These are phyloP conservation scores for Aspergillus amoenus DNA, from an alignment of 2,329 filamentous ascomycete genomes.

Conservation along the genomic window DNA sequence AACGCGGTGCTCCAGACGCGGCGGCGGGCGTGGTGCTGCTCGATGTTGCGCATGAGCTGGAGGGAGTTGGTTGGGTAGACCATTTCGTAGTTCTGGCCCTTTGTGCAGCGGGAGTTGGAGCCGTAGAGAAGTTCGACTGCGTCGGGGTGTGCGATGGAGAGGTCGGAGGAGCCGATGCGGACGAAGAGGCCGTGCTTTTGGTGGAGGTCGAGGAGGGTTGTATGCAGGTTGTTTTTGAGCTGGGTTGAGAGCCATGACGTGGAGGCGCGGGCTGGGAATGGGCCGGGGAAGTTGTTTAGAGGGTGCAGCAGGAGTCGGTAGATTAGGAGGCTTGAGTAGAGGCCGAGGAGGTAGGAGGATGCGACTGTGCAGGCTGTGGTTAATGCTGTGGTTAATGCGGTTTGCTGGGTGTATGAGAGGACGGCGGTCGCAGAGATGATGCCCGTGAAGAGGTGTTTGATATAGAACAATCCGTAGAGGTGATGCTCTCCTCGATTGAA, in stretches of 20 bases:
- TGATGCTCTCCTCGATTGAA: slow-evolving; percentile 6
- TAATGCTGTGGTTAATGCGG: not conserved
- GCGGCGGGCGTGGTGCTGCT: slow-evolving; percentile 40
- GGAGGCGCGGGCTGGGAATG: slow-evolving; percentile 32
- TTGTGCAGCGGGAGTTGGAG: slow-evolving; percentile 38
- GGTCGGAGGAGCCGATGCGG: slow-evolving; percentile 34
- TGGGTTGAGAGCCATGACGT: slow-evolving; percentile 23
- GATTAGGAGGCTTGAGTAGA: slow-evolving; percentile 13
- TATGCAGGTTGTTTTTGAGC: not conserved
- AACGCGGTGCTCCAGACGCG: slow-evolving; percentile 45
- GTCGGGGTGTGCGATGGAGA: slow-evolving; percentile 39
- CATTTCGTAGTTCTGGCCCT: slow-evolving; percentile 43
- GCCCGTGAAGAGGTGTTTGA: not conserved
- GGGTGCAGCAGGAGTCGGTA: slow-evolving; percentile 17
- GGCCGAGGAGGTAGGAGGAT: slow-evolving; percentile 7
- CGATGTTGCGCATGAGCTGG: slow-evolving; percentile 38
- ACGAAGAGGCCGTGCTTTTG: slow-evolving; percentile 37
- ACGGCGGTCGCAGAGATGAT: not conserved
- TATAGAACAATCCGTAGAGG: not conserved
- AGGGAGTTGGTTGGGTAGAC: slow-evolving; percentile 37
- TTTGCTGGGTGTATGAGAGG: not conserved
- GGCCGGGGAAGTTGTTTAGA: slow-evolving; percentile 21
- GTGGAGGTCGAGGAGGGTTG: slow-evolving; percentile 29
- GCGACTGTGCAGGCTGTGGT: not conserved
- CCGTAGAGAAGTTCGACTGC: slow-evolving; percentile 42